Conservation (phyloP, 345 rosid species). For the Mercurialis annua region DNA sequence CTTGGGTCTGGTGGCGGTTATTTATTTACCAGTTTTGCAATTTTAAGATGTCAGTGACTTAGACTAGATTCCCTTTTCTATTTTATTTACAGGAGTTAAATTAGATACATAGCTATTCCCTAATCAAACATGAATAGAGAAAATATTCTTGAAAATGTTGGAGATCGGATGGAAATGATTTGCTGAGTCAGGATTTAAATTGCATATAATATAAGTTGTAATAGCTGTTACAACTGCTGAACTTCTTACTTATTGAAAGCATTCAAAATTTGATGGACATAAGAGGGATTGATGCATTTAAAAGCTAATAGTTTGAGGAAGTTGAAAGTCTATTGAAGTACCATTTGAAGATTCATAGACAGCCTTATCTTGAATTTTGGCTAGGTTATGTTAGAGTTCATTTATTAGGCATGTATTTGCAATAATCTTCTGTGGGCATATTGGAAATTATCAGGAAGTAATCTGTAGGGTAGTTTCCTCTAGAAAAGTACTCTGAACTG, state of each 20-base stretch:
- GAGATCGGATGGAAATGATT: not conserved
- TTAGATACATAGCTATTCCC: not conserved
- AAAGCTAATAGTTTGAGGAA: not conserved
- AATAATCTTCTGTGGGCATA: not conserved
- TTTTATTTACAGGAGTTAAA: too few relatives aligned
- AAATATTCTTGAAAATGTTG: not conserved
- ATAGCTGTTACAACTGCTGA: not conserved
- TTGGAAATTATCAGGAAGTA: not conserved
- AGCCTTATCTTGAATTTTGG: not conserved
- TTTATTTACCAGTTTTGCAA: not conserved
- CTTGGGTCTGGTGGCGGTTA: not conserved
- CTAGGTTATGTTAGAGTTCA: not conserved
- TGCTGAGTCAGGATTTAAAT: too few relatives aligned
- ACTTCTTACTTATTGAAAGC: not conserved
- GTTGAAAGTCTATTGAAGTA: not conserved
- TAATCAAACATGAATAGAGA: too few relatives aligned
- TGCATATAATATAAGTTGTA: not conserved
- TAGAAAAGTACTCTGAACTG: not conserved
- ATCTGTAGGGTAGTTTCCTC: not conserved
- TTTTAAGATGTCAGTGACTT: not conserved
- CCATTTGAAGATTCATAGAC: not conserved
- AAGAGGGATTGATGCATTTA: not conserved
- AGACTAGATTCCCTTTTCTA: too few relatives aligned
- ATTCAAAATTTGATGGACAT: not conserved
- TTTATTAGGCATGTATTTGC: not conserved